These are phyloP conservation scores for Monosporascus cannonballus DNA, from an alignment of 2,329 filamentous ascomycete species.

Conservation along the genomic window DNA sequence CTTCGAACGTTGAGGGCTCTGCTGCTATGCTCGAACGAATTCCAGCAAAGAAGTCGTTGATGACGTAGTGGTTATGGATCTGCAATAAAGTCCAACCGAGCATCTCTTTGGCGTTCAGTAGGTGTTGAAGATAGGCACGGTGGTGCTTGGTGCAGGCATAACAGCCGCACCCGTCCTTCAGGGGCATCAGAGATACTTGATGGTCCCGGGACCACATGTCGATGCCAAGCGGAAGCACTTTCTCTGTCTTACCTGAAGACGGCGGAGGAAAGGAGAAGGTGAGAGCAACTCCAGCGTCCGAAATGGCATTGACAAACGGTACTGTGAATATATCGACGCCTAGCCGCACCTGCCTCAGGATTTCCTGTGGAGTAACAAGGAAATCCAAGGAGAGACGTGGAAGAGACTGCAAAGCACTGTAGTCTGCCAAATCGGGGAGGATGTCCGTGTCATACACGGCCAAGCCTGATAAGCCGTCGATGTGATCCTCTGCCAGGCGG, in stretches of 20 bases:
- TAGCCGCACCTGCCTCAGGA: slow-evolving; percentile 68
- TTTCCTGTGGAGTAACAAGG: slow-evolving; percentile 60
- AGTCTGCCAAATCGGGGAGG: slow-evolving; percentile 57
- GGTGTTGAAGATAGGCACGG: slow-evolving; percentile 79
- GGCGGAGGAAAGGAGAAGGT: slow-evolving; percentile 65
- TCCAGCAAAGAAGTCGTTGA: slow-evolving; percentile 66
- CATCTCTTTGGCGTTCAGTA: slow-evolving; percentile 91
- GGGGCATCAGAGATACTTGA: slow-evolving; percentile 54
- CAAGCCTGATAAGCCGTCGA: slow-evolving; percentile 55
- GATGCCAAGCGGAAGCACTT: slow-evolving; percentile 54
- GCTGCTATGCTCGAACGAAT: slow-evolving; percentile 60
- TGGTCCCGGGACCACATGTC: slow-evolving; percentile 70
- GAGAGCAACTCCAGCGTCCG: slow-evolving; percentile 81
- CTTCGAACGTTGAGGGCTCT: slow-evolving; percentile 56
- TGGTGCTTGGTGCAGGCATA: slow-evolving; percentile 82
- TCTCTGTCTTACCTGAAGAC: slow-evolving; percentile 10
- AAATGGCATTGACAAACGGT: slow-evolving; percentile 66
- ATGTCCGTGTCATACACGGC: slow-evolving; percentile 73
- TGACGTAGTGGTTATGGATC: slow-evolving; percentile 76
- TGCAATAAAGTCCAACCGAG: slow-evolving; percentile 90
- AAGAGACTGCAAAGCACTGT: slow-evolving; percentile 50
- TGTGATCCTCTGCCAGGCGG: slow-evolving; percentile 59
- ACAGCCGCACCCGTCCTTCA: slow-evolving; percentile 63
- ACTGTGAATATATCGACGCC: slow-evolving; percentile 77
- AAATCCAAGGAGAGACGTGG: slow-evolving; percentile 68